Percentiles rank a stretch among this genome's conserved stretches.
Evolutionary conservation across 495 filamentous ascomycete species (phyloP).

Genomic region (Trichoderma gamsii): DNA sequence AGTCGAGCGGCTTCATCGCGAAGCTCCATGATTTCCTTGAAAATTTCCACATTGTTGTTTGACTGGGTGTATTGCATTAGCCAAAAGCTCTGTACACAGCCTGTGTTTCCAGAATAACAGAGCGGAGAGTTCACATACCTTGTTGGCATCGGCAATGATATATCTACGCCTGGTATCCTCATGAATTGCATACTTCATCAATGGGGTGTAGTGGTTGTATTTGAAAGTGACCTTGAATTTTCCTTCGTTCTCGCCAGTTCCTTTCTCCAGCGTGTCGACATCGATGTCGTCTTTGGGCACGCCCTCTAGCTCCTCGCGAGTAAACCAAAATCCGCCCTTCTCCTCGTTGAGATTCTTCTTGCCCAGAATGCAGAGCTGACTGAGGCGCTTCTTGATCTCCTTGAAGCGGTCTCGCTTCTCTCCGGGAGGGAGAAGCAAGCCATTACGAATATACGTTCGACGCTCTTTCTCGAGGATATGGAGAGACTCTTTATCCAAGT

Average conservation of each 20-base stretch:
- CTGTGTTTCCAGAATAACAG: background rate
- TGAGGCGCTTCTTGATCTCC: slow-evolving; percentile 58
- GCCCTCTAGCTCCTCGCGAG: slow-evolving; percentile 51
- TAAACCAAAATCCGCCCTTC: slow-evolving; percentile 55
- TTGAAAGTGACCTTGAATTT: slow-evolving; percentile 55
- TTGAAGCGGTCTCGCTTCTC: slow-evolving; percentile 55
- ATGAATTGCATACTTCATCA: slow-evolving; percentile 52
- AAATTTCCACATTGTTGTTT: slow-evolving; percentile 78
- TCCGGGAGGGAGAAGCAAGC: slow-evolving; percentile 48
- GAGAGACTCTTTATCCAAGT: slow-evolving; percentile 41
- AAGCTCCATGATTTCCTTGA: slow-evolving; percentile 78
- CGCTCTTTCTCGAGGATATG: slow-evolving; percentile 52
- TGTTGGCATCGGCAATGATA: slow-evolving; percentile 55
- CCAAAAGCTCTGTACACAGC: background rate
- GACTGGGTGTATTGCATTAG: slow-evolving; percentile 49
- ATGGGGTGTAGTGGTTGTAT: slow-evolving; percentile 57
- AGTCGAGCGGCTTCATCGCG: slow-evolving; percentile 90
- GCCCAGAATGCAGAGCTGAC: slow-evolving; percentile 50
- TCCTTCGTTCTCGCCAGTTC: slow-evolving; percentile 48
- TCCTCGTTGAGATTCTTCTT: slow-evolving; percentile 59
- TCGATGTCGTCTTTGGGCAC: slow-evolving; percentile 50
- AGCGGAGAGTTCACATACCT: slow-evolving; percentile 29
- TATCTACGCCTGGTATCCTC: slow-evolving; percentile 48
- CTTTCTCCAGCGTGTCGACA: slow-evolving; percentile 55
- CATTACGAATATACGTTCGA: slow-evolving; percentile 53